Conservation (phyloP, 768 basidiomycete species). For the Tylopilus sp. region DNA sequence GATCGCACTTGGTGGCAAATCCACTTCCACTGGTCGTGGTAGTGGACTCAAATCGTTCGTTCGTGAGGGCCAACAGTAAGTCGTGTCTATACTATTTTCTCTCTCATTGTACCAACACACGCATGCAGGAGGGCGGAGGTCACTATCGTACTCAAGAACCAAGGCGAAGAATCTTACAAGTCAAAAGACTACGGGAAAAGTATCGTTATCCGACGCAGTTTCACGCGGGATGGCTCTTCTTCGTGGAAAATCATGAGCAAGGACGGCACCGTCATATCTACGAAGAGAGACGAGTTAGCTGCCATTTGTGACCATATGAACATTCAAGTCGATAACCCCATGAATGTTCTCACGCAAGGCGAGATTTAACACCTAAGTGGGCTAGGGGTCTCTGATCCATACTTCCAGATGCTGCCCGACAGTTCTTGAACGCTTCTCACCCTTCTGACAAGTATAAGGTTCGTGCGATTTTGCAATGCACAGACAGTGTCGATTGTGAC, state of each 20-base stretch:
- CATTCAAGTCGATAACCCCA: slow-evolving; percentile 94
- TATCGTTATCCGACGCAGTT: slow-evolving; percentile 79
- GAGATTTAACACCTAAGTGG: neutral
- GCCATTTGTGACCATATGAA: slow-evolving; percentile 95
- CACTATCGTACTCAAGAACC: slow-evolving; percentile 80
- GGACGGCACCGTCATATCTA: slow-evolving; percentile 63
- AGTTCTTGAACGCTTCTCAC: slow-evolving; percentile 82
- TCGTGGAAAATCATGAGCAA: slow-evolving; percentile 80
- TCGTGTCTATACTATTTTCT: neutral
- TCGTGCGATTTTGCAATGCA: slow-evolving; percentile 10
- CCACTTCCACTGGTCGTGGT: slow-evolving; percentile 87
- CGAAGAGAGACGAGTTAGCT: slow-evolving; percentile 79
- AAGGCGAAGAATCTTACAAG: slow-evolving; percentile 86
- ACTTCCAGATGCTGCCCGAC: slow-evolving; percentile 38
- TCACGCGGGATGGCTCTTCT: slow-evolving; percentile 71
- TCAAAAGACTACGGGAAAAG: slow-evolving; percentile 81
- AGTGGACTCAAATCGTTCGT: slow-evolving; percentile 81
- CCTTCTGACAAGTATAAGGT: slow-evolving; percentile 89
- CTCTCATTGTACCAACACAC: slow-evolving; percentile 37
- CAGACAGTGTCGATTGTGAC: neutral
- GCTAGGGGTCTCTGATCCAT: neutral
- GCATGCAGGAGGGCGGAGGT: slow-evolving; percentile 51
- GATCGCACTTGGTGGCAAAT: slow-evolving; percentile 91
- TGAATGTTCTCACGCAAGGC: slow-evolving; percentile 93
- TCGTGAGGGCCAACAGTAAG: slow-evolving; percentile 76